A percentile compares a stretch with the other conserved stretches of the same genome.
phyloP scores from a whole-genome alignment of 192 early-diverging fungal species.

The Geosiphon pyriformis region DNA sequence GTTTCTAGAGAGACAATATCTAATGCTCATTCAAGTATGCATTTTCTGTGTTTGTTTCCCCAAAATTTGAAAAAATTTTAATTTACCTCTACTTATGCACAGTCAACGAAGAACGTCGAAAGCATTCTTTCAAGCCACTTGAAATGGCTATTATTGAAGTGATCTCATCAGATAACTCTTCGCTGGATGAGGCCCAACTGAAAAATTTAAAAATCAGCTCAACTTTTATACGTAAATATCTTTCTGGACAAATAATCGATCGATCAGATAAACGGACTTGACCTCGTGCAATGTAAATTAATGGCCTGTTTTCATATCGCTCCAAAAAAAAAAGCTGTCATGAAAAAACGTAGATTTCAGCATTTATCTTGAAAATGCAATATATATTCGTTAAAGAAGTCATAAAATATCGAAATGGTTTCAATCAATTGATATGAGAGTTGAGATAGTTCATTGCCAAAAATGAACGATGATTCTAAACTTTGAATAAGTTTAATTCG shows the following conservation, averaged over 20 bases:
- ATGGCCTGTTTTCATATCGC: no score
- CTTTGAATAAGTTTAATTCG: no score
- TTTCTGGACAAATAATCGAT: conserved; percentile 27
- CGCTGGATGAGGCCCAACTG: conserved; percentile 37
- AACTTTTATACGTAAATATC: conserved; percentile 62
- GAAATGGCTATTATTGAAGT: conserved; percentile 69
- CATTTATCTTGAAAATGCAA: no score
- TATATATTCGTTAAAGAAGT: no score
- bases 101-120: conserved; percentile 75
- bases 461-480: no score
- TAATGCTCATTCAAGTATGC: conserved; percentile 66
- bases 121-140: conserved; percentile 48
- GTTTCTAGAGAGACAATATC: conserved; percentile 75
- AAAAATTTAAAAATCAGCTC: conserved; percentile 72
- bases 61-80: neutral
- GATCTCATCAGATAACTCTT: conserved; percentile 41
- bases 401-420: no score
- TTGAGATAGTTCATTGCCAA: no score
- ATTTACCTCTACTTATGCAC: neutral
- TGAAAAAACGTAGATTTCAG: no score
- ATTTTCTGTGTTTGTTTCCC: neutral
- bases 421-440: no score
- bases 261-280: no score
- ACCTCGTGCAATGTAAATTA: no score
- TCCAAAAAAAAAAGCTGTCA: no score